These are phyloP conservation scores for Colletotrichum sp. DNA, from an alignment of 2,329 filamentous ascomycete genomes.

Conservation along the genomic window DNA sequence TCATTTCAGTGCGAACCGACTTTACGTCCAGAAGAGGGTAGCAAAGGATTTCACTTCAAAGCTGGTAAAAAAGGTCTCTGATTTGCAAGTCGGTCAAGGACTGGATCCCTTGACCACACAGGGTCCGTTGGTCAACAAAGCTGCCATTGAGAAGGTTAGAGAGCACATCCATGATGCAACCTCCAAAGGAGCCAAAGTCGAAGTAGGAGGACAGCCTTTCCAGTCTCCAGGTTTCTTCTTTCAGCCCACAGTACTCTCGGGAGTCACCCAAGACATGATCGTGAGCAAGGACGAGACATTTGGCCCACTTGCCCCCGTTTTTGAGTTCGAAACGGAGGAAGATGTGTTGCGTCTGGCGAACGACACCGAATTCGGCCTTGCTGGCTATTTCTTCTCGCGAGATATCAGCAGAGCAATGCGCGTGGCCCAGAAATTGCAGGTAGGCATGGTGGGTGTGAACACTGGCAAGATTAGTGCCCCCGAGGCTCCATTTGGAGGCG, in stretches of 20 bases:
- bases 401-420: constrained; percentile 45
- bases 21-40: constrained; percentile 62
- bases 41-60: constrained; percentile 62
- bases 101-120: constrained; percentile 61
- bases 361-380: constrained; percentile 69
- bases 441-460: constrained; percentile 40
- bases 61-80: constrained; percentile 55
- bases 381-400: constrained; percentile 72
- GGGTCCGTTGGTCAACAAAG: constrained; percentile 68
- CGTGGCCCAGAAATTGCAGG: constrained; percentile 54
- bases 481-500: constrained; percentile 37
- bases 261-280: constrained; percentile 70
- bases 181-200: constrained; percentile 63
- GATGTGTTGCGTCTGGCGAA: constrained; percentile 73
- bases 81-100: constrained; percentile 63
- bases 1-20: constrained; percentile 49
- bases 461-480: constrained; percentile 37
- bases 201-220: constrained; percentile 61
- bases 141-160: constrained; percentile 66
- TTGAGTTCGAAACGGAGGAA: constrained; percentile 72
- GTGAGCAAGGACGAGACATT: constrained; percentile 75
- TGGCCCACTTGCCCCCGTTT: constrained; percentile 72
- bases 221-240: constrained; percentile 71
- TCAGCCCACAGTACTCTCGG: constrained; percentile 70
- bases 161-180: constrained; percentile 67